Conservation (phyloP, 2,329 filamentous ascomycete species). For the Pestalotiopsis fici region DNA sequence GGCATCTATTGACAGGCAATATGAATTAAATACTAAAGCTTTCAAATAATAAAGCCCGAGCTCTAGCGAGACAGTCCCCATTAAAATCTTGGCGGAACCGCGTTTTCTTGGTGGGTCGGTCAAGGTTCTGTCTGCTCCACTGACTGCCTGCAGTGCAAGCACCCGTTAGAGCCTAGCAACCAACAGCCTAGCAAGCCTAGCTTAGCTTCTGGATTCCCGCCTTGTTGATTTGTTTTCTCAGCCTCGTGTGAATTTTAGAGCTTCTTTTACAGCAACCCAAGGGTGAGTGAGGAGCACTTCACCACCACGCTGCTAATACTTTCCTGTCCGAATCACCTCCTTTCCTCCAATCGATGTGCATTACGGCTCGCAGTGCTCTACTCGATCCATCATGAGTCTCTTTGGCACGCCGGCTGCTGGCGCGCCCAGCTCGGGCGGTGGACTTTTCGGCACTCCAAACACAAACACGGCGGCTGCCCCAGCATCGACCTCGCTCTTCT, state of each 20-base stretch:
- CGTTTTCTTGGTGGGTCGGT: neutral
- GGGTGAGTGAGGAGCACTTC: neutral
- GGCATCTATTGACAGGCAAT: too few relatives aligned
- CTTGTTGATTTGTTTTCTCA: slow-evolving; percentile 12
- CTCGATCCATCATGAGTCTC: neutral
- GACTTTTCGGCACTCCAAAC: neutral
- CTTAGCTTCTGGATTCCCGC: neutral
- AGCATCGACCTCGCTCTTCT: neutral
- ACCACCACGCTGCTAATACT: neutral
- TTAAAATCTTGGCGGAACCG: neutral
- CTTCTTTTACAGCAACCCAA: slow-evolving; percentile 5
- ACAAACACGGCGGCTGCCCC: neutral
- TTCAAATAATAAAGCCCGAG: neutral
- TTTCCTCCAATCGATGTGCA: neutral
- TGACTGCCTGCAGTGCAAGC: neutral
- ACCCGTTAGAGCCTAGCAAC: neutral
- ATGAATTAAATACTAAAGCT: too few relatives aligned
- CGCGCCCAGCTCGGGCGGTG: slow-evolving; percentile 1
- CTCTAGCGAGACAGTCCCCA: neutral
- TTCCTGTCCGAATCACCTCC: neutral
- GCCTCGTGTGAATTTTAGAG: slow-evolving; percentile 9
- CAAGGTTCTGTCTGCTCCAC: neutral
- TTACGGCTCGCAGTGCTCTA: neutral
- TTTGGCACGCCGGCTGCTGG: slow-evolving; percentile 1
- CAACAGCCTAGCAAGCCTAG: neutral